Conservation (phyloP, 1,284 basidiomycete species). For the Taiwanofungus camphoratus region DNA sequence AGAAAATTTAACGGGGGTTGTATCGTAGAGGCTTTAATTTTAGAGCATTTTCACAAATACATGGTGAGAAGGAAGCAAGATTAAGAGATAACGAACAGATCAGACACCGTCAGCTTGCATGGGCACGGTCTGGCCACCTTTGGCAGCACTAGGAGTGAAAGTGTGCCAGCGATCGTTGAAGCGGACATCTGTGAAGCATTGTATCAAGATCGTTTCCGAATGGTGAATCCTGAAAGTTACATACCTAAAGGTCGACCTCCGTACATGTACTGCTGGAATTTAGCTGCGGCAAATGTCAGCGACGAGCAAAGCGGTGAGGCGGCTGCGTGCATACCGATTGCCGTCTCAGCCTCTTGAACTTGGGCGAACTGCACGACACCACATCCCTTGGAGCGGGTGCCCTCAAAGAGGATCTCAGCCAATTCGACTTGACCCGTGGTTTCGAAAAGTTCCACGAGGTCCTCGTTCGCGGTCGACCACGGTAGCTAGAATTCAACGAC, state of each 20-base stretch:
- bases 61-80: conserved; percentile 3
- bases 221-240: conserved; percentile 20
- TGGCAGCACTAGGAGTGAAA: conserved; percentile 78
- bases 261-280: conserved; percentile 90
- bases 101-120: conserved; percentile 23
- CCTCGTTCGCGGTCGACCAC: conserved; percentile 99
- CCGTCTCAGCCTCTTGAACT: conserved; percentile 85
- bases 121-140: conserved; percentile 65
- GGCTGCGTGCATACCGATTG: conserved; percentile 58
- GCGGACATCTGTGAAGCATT: conserved; percentile 59
- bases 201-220: conserved; percentile 3
- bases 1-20: conserved; percentile 5
- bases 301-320: conserved; percentile 2
- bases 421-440: conserved; percentile 93
- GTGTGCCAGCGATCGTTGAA: conserved; percentile 93
- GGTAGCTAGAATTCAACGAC: conserved; percentile 58
- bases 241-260: conserved; percentile 82
- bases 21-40: conserved; percentile 9
- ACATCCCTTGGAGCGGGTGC: conserved; percentile 85
- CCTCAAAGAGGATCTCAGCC: conserved; percentile 92
- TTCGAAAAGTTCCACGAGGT: conserved; percentile 96
- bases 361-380: conserved; percentile 96
- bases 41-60: conserved; percentile 5
- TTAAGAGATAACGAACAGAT: background rate
- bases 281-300: conserved; percentile 43